Evolutionary conservation across 2,329 filamentous ascomycete species (phyloP).

Genomic region (Cercospora zeae-maydis): DNA sequence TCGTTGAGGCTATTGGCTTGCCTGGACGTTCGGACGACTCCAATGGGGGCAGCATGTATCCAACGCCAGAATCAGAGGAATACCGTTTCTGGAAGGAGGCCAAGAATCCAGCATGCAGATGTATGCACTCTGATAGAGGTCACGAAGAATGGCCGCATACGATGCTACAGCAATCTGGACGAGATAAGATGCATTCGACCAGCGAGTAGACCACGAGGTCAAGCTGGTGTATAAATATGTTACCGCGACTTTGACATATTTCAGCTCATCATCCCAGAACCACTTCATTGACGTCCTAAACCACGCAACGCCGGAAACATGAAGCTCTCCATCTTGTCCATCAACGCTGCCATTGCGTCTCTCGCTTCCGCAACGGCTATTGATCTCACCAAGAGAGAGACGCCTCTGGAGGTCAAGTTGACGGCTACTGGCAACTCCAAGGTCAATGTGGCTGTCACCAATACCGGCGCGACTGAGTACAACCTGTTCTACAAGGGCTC

Average conservation of each 20-base stretch:
- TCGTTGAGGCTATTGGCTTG: background rate
- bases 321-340: conserved; percentile 13
- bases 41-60: background rate
- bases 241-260: background rate
- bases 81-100: background rate
- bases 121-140: background rate
- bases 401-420: conserved; percentile 27
- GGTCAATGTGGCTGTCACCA: conserved; percentile 29
- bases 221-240: background rate
- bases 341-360: conserved; percentile 12
- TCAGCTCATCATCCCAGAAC: background rate
- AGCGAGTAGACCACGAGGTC: background rate
- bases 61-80: background rate
- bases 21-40: background rate
- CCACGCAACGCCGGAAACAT: background rate
- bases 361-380: conserved; percentile 17
- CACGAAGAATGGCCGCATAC: background rate
- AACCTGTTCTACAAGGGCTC: conserved; percentile 31
- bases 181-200: background rate
- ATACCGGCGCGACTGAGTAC: conserved; percentile 25
- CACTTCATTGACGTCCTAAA: background rate
- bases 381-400: conserved; percentile 25
- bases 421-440: conserved; percentile 25
- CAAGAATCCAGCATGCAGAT: background rate
- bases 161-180: background rate